Conservation (phyloP, 2,329 filamentous ascomycete species). For the Gnomoniopsis sp. region DNA sequence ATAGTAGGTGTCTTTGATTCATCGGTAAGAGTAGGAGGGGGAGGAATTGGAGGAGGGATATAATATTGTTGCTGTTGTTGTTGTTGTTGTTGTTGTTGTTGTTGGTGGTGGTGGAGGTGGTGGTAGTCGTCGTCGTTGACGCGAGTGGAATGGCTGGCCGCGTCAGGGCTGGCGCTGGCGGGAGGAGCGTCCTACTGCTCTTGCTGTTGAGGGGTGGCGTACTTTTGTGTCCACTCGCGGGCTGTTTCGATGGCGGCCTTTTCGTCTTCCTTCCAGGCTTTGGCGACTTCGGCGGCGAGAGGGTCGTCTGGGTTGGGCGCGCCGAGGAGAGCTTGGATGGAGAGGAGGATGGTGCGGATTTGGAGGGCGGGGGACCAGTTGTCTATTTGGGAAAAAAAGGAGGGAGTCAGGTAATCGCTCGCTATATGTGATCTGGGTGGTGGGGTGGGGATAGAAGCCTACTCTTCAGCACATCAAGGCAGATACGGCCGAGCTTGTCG, state of each 20-base stretch:
- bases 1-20: too few relatives aligned
- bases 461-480: constrained; percentile 97
- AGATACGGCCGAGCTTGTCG: constrained; percentile 95
- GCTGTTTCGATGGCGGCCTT: constrained; percentile 88
- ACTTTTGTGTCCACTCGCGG: constrained; percentile 84
- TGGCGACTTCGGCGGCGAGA: constrained; percentile 95
- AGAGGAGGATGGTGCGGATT: constrained; percentile 97
- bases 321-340: constrained; percentile 92
- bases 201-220: constrained; percentile 49
- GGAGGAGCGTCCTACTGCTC: constrained; percentile 7
- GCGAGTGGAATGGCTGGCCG: background rate
- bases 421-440: background rate
- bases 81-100: too few relatives aligned
- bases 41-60: too few relatives aligned
- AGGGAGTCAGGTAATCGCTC: constrained; percentile 14
- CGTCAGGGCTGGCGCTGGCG: background rate
- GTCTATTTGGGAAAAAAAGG: constrained; percentile 47
- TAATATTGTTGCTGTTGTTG: too few relatives aligned
- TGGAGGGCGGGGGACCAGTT: constrained; percentile 99
- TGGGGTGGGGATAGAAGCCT: constrained; percentile 28
- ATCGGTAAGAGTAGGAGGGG: too few relatives aligned
- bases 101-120: too few relatives aligned
- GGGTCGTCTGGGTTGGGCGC: constrained; percentile 98
- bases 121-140: background rate
- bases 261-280: constrained; percentile 97